A percentile compares a stretch with the other conserved stretches of the same genome.
Conservation (phyloP, 2,329 filamentous ascomycete species). For the Colletotrichum shisoi region DNA sequence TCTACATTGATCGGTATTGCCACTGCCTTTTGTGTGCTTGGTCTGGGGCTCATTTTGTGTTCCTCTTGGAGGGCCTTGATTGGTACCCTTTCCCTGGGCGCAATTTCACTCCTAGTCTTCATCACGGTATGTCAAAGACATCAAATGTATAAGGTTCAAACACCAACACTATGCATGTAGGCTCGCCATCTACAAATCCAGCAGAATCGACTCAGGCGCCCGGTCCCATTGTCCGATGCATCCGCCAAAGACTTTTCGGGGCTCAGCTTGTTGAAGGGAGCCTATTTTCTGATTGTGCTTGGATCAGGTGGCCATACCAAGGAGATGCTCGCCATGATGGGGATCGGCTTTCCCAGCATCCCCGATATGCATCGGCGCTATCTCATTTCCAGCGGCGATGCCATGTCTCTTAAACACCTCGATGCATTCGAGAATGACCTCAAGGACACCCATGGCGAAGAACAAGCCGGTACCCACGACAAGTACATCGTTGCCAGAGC, state of each 20-base stretch:
- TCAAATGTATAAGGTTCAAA: too few relatives aligned
- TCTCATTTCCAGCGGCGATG: conserved; percentile 82
- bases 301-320: conserved; percentile 94
- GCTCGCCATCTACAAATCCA: conserved; percentile 29
- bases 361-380: conserved; percentile 76
- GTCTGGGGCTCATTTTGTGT: conserved; percentile 17
- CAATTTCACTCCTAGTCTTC: conserved; percentile 42
- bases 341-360: conserved; percentile 62
- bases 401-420: conserved; percentile 70
- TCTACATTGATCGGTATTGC: conserved; percentile 30
- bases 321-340: conserved; percentile 89
- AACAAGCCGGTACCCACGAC: conserved; percentile 62
- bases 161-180: conserved; percentile 16
- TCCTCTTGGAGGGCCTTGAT: conserved; percentile 31
- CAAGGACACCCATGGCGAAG: conserved; percentile 40
- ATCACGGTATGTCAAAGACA: conserved; percentile 44
- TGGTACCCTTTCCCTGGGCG: conserved; percentile 11
- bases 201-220: conserved; percentile 17
- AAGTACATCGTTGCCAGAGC: conserved; percentile 77
- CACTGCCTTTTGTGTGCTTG: conserved; percentile 23
- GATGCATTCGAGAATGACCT: conserved; percentile 59
- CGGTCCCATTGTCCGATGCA: conserved; percentile 25
- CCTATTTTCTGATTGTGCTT: conserved; percentile 79
- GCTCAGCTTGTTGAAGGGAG: conserved; percentile 42
- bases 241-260: conserved; percentile 31